A percentile compares a stretch with the other conserved stretches of the same genome.
phyloP scores from a whole-genome alignment of 2,329 filamentous ascomycete genomes.

The Colletotrichum sp. region DNA sequence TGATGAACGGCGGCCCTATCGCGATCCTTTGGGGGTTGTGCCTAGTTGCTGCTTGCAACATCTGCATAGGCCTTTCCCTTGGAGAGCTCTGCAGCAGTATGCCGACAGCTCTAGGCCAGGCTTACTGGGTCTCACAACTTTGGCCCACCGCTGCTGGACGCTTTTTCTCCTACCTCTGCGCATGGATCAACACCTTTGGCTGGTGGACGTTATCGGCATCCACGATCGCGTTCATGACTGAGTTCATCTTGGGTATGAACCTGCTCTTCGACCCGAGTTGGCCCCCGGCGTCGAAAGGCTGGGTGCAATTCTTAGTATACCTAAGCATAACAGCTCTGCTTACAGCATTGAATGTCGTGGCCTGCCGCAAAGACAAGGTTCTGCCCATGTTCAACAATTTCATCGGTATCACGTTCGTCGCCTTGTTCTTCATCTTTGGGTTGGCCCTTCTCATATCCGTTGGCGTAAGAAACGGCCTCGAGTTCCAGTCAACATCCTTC shows the following conservation, averaged over 20 bases:
- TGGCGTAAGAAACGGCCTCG: slow-evolving; percentile 45
- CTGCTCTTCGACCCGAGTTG: slow-evolving; percentile 55
- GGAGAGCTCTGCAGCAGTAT: slow-evolving; percentile 63
- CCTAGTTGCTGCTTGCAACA: slow-evolving; percentile 56
- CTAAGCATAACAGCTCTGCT: slow-evolving; percentile 52
- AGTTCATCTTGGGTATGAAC: slow-evolving; percentile 63
- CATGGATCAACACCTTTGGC: slow-evolving; percentile 65
- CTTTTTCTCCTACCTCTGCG: slow-evolving; percentile 60
- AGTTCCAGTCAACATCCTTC: slow-evolving; percentile 54
- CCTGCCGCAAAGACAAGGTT: slow-evolving; percentile 52
- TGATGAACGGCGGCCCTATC: slow-evolving; percentile 59
- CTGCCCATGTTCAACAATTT: slow-evolving; percentile 62
- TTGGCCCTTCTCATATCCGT: slow-evolving; percentile 58
- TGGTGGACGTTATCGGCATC: slow-evolving; percentile 64
- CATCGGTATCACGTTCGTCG: slow-evolving; percentile 56
- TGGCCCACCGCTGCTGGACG: slow-evolving; percentile 44
- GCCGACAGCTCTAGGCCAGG: slow-evolving; percentile 65
- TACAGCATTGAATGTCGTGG: slow-evolving; percentile 55
- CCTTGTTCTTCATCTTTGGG: slow-evolving; percentile 56
- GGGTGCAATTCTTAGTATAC: slow-evolving; percentile 62
- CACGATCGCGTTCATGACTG: slow-evolving; percentile 62
- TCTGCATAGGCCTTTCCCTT: slow-evolving; percentile 59
- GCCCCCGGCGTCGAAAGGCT: slow-evolving; percentile 46
- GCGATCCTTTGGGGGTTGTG: slow-evolving; percentile 60
- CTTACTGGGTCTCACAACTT: slow-evolving; percentile 58